Evolutionary conservation across 163 green algal species (phyloP).

Genomic region (Scenedesmus sp.): DNA sequence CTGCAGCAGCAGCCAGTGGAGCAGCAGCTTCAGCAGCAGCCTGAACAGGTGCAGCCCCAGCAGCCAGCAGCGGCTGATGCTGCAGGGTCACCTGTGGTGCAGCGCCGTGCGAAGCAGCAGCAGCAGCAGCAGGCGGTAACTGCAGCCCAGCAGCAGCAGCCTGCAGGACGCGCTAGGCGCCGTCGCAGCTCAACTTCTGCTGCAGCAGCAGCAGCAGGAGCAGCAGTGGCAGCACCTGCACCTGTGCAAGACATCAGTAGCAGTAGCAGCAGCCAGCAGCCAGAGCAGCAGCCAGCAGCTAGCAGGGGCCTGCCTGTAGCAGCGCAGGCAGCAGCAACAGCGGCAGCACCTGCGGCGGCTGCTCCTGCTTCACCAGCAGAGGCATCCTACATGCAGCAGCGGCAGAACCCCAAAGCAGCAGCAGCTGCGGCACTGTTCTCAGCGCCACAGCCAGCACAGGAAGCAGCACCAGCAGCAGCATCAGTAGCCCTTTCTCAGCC

Average conservation of each 20-base stretch:
- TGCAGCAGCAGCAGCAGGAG: neutral
- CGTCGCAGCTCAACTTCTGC: neutral
- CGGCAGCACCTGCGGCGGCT: neutral
- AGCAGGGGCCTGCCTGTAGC: neutral
- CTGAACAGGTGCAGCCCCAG: neutral
- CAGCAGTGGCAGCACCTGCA: neutral
- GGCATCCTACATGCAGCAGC: neutral
- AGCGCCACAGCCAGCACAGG: neutral
- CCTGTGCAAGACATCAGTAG: neutral
- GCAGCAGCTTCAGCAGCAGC: constrained; percentile 9
- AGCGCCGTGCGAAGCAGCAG: neutral
- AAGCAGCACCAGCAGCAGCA: neutral
- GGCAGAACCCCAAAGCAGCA: neutral
- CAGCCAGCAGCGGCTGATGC: neutral
- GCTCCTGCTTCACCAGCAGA: neutral
- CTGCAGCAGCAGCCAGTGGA: neutral
- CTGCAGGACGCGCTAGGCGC: neutral
- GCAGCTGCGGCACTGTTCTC: neutral
- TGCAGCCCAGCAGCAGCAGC: neutral
- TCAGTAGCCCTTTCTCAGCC: neutral
- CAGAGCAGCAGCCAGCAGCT: constrained; percentile 25
- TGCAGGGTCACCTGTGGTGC: neutral
- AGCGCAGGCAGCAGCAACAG: neutral
- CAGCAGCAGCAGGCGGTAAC: neutral
- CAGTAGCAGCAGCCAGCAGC: neutral